Evolutionary conservation across 1,284 basidiomycete genomes (phyloP).

Genomic region (Moesziomyces globuligerus): DNA sequence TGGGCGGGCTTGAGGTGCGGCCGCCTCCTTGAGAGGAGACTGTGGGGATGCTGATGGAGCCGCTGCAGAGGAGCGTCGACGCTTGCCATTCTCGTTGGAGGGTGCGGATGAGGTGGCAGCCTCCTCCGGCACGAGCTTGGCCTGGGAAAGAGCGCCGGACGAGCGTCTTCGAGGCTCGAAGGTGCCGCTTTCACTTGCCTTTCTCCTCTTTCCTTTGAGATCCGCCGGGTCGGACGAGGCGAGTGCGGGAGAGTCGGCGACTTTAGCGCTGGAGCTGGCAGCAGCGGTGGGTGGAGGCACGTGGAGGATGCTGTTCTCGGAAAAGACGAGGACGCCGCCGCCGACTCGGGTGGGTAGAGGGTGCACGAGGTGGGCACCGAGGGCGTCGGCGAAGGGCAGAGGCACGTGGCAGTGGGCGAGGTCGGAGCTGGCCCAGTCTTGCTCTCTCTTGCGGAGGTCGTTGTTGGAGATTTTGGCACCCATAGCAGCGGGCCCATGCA

Average conservation of each 20-base stretch:
- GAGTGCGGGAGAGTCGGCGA: background rate
- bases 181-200: constrained; percentile 38
- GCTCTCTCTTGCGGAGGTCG: constrained; percentile 41
- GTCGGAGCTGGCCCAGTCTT: constrained; percentile 41
- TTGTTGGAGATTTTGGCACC: constrained; percentile 28
- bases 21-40: constrained; percentile 12
- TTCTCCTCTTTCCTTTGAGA: constrained; percentile 50
- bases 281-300: constrained; percentile 50
- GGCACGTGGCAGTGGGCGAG: constrained; percentile 61
- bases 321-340: constrained; percentile 62
- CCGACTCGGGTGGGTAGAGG: constrained; percentile 53
- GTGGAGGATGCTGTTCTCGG: constrained; percentile 54
- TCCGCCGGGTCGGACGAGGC: constrained; percentile 8
- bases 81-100: constrained; percentile 56
- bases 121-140: constrained; percentile 1
- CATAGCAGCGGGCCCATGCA: constrained; percentile 55
- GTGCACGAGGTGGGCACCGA: constrained; percentile 54
- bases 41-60: constrained; percentile 3
- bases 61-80: constrained; percentile 41
- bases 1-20: constrained; percentile 6
- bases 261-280: background rate
- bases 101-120: constrained; percentile 5
- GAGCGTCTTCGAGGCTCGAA: constrained; percentile 21
- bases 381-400: constrained; percentile 55
- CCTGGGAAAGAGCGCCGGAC: constrained; percentile 7